Percentiles rank a stretch among this genome's conserved stretches.
phyloP scores from a whole-genome alignment of 2,329 filamentous ascomycete species.

The Fragosphaeria purpurea region DNA sequence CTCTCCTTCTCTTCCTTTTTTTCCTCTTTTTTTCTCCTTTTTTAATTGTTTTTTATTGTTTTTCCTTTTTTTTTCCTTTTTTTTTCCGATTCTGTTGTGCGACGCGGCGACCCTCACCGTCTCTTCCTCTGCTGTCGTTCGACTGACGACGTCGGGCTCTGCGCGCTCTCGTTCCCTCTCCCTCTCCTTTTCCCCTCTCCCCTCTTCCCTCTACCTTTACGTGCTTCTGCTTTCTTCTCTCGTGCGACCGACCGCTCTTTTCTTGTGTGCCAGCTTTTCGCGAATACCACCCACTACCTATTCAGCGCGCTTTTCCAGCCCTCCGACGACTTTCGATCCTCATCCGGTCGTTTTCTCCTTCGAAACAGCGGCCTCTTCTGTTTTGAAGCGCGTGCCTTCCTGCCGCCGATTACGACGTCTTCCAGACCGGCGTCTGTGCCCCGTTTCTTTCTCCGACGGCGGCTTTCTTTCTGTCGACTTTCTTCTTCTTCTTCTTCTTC shows the following conservation, averaged over 20 bases:
- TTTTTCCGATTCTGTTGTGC: no score
- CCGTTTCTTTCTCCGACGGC: no score
- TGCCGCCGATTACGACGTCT: no score
- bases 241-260: not conserved
- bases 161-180: not conserved
- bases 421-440: no score
- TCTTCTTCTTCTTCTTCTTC: no score
- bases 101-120: no score
- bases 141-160: no score
- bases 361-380: no score
- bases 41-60: not conserved
- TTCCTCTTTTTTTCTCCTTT: not conserved
- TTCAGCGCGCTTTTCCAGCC: not conserved
- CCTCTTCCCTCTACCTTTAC: not conserved
- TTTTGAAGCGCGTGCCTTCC: no score
- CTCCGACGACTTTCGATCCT: not conserved
- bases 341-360: not conserved
- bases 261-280: not conserved
- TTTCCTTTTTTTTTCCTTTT: not conserved
- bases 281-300: no score
- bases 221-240: not conserved
- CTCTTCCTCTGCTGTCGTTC: no score
- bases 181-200: not conserved
- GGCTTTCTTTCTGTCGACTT: no score
- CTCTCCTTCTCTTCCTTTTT: not conserved